Evolutionary conservation across 495 filamentous ascomycete species (phyloP).

Genomic region (Hyaloscypha hepaticicola): DNA sequence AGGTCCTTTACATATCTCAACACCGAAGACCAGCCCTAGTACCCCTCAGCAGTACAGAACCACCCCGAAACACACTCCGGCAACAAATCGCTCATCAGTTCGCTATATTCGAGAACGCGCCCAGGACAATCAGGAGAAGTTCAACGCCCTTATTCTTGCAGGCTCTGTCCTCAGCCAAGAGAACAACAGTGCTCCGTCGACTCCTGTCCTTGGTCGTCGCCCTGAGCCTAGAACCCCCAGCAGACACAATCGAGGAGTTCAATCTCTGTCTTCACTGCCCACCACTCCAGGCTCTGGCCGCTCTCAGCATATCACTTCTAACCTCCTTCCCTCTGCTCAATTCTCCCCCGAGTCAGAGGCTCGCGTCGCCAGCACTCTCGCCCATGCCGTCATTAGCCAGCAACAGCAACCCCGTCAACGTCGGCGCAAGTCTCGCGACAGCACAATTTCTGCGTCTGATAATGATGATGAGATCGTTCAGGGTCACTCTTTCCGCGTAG

Average conservation of each 20-base stretch:
- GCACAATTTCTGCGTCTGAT: constrained; percentile 85
- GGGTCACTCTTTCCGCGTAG: constrained; percentile 25
- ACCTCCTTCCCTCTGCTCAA: constrained; percentile 52
- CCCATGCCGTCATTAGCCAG: constrained; percentile 19
- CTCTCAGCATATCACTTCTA: constrained; percentile 37
- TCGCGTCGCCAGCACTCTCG: constrained; percentile 30
- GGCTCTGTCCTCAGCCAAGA: constrained; percentile 74
- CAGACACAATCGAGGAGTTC: constrained; percentile 62
- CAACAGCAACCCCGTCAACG: constrained; percentile 32
- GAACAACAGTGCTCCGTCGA: constrained; percentile 65
- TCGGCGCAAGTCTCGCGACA: constrained; percentile 69
- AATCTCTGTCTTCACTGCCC: constrained; percentile 79
- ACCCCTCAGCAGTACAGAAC: constrained; percentile 32
- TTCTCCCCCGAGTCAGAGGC: constrained; percentile 33
- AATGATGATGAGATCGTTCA: constrained; percentile 58
- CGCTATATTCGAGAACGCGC: constrained; percentile 18
- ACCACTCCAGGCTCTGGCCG: constrained; percentile 60
- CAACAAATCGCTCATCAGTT: constrained; percentile 37
- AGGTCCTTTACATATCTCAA: constrained; percentile 51
- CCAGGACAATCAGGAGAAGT: constrained; percentile 51
- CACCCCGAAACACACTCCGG: constrained; percentile 39
- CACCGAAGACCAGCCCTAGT: constrained; percentile 25
- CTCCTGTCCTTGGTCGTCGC: constrained; percentile 45
- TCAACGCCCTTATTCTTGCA: constrained; percentile 73
- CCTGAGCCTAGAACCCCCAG: constrained; percentile 45